These are phyloP conservation scores for Boletus albobrunnescens DNA, from an alignment of 1,284 basidiomycete species.

Conservation along the genomic window DNA sequence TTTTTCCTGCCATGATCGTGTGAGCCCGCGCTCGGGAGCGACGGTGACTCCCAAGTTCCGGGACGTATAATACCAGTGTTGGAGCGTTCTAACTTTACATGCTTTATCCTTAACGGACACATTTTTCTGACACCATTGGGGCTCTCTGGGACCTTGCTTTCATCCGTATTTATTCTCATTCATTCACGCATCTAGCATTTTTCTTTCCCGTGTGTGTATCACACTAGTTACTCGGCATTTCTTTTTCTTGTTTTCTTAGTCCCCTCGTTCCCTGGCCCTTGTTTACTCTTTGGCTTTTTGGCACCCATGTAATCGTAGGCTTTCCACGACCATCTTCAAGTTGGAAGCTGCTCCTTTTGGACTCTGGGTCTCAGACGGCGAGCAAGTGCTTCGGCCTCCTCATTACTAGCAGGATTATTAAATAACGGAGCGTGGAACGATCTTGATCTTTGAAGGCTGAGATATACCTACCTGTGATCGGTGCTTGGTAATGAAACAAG, in stretches of 20 bases:
- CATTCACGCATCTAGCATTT: slow-evolving; percentile 13
- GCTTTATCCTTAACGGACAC: slow-evolving; percentile 10
- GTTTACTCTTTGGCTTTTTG: not conserved
- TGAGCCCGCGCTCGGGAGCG: slow-evolving; percentile 12
- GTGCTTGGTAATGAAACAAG: not conserved
- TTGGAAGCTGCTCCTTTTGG: not conserved
- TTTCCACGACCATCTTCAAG: not conserved
- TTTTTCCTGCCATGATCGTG: slow-evolving; percentile 2
- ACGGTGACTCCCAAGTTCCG: slow-evolving; percentile 7
- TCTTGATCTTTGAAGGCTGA: not conserved
- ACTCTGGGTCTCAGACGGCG: no score
- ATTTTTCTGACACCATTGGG: slow-evolving; percentile 1
- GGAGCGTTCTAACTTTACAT: slow-evolving; percentile 2
- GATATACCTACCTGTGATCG: not conserved
- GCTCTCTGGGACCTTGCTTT: slow-evolving; percentile 2
- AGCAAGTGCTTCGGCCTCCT: not conserved
- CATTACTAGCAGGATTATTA: not conserved
- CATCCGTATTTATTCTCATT: slow-evolving; percentile 28
- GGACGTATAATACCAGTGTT: slow-evolving; percentile 3
- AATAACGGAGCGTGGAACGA: not conserved
- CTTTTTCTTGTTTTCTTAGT: no score
- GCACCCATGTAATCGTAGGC: not conserved
- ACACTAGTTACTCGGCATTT: slow-evolving; percentile 9
- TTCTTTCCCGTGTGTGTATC: slow-evolving; percentile 12
- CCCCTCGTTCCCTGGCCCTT: not conserved